A percentile compares a stretch with the other conserved stretches of the same genome.
phyloP scores from a whole-genome alignment of 257 asterid genomes.

The Solanum gracilifrons region DNA sequence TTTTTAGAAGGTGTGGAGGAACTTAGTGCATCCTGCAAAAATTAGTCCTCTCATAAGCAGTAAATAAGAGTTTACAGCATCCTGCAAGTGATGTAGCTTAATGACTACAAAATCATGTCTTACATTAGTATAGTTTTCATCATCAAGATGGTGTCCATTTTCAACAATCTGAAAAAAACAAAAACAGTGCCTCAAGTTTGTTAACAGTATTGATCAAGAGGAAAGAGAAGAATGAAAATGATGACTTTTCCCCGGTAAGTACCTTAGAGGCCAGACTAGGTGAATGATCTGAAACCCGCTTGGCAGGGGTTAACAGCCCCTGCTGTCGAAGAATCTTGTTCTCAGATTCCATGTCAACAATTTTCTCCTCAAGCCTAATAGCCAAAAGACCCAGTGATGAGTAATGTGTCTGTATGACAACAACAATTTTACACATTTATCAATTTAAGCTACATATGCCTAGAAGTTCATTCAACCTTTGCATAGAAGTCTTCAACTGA shows the following conservation, averaged over 20 bases:
- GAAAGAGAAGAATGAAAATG: conserved; percentile 1
- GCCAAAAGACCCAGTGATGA: not conserved
- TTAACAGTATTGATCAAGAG: not conserved
- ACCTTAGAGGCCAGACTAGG: conserved; percentile 44
- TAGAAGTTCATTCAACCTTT: conserved; percentile 26
- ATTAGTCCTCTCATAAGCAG: not conserved
- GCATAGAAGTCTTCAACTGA: conserved; percentile 80
- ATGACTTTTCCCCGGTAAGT: not conserved
- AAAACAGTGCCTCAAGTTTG: conserved; percentile 4
- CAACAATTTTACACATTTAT: not conserved
- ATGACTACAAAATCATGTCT: conserved; percentile 10
- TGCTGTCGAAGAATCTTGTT: conserved; percentile 85
- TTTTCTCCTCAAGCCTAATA: conserved; percentile 77
- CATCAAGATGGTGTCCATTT: conserved; percentile 69
- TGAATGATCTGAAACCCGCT: conserved; percentile 39
- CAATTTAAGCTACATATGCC: not conserved
- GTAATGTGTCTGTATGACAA: not conserved
- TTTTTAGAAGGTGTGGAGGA: conserved; percentile 39
- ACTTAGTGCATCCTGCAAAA: conserved; percentile 47
- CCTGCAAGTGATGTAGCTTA: not conserved
- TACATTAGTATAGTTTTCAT: conserved; percentile 42
- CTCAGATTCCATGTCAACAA: conserved; percentile 83
- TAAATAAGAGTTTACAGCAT: conserved; percentile 5
- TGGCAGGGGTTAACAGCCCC: conserved; percentile 46
- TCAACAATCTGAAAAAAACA: conserved; percentile 46